A percentile compares a stretch with the other conserved stretches of the same genome.
phyloP scores from a whole-genome alignment of 2,329 filamentous ascomycete genomes.

The Apiospora rasikravindrae region DNA sequence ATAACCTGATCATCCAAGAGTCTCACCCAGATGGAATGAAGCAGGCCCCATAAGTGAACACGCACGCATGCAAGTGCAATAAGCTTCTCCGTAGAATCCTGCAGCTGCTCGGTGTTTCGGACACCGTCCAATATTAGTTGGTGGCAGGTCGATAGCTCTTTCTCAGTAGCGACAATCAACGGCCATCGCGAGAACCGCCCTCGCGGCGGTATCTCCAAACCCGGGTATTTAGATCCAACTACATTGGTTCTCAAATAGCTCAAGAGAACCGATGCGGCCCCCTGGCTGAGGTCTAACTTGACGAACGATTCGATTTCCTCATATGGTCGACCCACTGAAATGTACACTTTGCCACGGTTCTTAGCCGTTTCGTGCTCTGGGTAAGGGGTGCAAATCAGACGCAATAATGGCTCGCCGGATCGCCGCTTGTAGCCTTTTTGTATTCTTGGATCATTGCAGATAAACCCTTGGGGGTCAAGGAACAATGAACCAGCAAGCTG shows the following conservation, averaged over 20 bases:
- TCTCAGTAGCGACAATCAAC: not conserved
- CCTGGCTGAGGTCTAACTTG: not conserved
- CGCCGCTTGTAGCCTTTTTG: too few relatives aligned
- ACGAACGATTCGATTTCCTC: not conserved
- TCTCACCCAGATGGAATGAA: not conserved
- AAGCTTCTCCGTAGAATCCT: not conserved
- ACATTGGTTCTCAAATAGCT: not conserved
- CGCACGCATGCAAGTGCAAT: not conserved
- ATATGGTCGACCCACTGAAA: not conserved
- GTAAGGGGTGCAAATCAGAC: not conserved
- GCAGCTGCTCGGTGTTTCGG: not conserved
- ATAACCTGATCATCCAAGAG: not conserved
- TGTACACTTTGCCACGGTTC: not conserved
- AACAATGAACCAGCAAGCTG: not conserved
- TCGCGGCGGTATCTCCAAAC: not conserved
- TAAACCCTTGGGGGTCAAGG: not conserved
- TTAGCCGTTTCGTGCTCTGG: too few relatives aligned
- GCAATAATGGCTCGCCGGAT: not conserved
- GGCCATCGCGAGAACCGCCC: not conserved
- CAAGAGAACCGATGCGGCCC: not conserved
- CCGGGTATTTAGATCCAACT: not conserved
- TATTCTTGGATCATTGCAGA: not conserved
- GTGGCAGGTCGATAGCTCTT: not conserved
- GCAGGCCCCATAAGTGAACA: not conserved
- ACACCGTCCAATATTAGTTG: not conserved